These are phyloP conservation scores for Daedaleopsis nitida DNA, from an alignment of 768 basidiomycete genomes.

Conservation along the genomic window DNA sequence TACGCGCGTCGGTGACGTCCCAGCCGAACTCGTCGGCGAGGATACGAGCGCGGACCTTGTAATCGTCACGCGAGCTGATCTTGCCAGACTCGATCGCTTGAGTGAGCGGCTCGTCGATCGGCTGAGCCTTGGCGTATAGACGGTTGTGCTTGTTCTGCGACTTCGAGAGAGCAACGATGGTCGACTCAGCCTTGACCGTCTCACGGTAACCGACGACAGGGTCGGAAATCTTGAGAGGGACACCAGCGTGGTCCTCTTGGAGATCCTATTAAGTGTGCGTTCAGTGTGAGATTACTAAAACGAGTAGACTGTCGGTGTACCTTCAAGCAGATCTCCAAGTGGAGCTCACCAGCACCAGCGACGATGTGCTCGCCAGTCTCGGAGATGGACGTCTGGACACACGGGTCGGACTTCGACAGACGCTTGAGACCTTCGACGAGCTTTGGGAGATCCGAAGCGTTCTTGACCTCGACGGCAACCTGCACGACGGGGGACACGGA, in stretches of 20 bases:
- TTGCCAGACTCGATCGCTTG: slow-evolving; percentile 89
- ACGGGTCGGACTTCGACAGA: slow-evolving; percentile 99
- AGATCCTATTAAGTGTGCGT: slow-evolving; percentile 65
- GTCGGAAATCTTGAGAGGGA: slow-evolving; percentile 97
- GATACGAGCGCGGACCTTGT: slow-evolving; percentile 92
- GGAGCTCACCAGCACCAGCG: slow-evolving; percentile 98
- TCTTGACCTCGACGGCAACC: slow-evolving; percentile 99
- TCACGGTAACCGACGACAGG: slow-evolving; percentile 98
- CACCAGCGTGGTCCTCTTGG: slow-evolving; percentile 99
- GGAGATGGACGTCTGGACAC: slow-evolving; percentile 92
- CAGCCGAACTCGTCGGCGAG: slow-evolving; percentile 96
- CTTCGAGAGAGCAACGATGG: slow-evolving; percentile 95
- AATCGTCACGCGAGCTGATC: slow-evolving; percentile 92
- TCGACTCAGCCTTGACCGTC: slow-evolving; percentile 95
- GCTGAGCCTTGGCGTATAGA: slow-evolving; percentile 91
- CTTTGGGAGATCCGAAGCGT: slow-evolving; percentile 97
- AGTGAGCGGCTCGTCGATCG: slow-evolving; percentile 92
- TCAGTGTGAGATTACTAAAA: slow-evolving; percentile 1
- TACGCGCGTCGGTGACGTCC: slow-evolving; percentile 99
- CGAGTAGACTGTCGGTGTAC: slow-evolving; percentile 38
- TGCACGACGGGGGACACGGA: slow-evolving; percentile 99
- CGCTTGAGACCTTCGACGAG: slow-evolving; percentile 99
- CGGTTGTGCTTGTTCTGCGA: slow-evolving; percentile 99
- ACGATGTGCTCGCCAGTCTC: slow-evolving; percentile 98
- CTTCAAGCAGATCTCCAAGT: slow-evolving; percentile 99